Conservation (phyloP, 1,284 basidiomycete genomes). For the Naganishia sp. region DNA sequence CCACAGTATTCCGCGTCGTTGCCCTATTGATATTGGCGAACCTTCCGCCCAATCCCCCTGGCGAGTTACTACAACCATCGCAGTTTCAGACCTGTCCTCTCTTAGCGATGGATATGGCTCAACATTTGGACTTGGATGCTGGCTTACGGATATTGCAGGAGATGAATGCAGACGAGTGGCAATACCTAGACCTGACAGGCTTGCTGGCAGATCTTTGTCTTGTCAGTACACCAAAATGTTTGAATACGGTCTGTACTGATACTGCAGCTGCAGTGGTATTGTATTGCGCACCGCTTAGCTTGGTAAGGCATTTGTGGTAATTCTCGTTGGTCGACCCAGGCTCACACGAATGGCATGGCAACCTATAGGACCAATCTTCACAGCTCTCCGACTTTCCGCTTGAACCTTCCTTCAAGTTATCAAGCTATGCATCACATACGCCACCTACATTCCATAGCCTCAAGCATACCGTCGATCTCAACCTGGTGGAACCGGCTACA, state of each 20-base stretch:
- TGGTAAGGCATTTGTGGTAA: background rate
- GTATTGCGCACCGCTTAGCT: conserved; percentile 5
- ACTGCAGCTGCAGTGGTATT: conserved; percentile 1
- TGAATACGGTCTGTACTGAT: background rate
- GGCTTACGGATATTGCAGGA: background rate
- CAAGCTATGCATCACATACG: conserved; percentile 11
- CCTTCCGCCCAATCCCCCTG: conserved; percentile 18
- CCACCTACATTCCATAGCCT: conserved; percentile 1
- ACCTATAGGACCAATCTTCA: conserved; percentile 11
- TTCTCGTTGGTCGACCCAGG: background rate
- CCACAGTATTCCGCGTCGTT: conserved; percentile 7
- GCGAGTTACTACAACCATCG: conserved; percentile 1
- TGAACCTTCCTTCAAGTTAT: conserved; percentile 4
- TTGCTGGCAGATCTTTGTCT: conserved; percentile 11
- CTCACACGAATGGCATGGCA: background rate
- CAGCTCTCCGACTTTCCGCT: conserved; percentile 7
- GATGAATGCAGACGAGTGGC: background rate
- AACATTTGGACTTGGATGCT: conserved; percentile 21
- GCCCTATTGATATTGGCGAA: conserved; percentile 17
- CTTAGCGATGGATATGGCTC: conserved; percentile 21
- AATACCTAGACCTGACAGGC: background rate
- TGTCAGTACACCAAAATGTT: background rate
- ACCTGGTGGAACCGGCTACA: conserved; percentile 13
- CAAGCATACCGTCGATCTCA: conserved; percentile 13
- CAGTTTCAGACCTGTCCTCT: conserved; percentile 15